Conservation (phyloP, 2,329 filamentous ascomycete species). For the Beauveria brongniartii region DNA sequence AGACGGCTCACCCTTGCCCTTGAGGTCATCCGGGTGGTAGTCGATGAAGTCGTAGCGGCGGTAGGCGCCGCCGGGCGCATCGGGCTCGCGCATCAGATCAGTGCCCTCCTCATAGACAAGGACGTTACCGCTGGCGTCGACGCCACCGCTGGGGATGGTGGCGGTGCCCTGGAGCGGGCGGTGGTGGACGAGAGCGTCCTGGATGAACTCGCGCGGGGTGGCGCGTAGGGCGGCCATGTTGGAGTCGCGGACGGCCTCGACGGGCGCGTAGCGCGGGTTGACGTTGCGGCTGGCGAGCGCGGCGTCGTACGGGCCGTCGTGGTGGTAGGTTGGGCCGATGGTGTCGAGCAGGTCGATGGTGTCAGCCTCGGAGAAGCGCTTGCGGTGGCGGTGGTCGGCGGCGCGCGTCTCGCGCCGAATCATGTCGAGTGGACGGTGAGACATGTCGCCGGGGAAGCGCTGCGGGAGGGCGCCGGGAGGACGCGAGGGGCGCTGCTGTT, state of each 20-base stretch:
- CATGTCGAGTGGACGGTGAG: conserved; percentile 58
- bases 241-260: conserved; percentile 65
- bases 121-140: conserved; percentile 58
- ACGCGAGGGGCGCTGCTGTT: background rate
- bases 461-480: background rate
- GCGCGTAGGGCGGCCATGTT: conserved; percentile 73
- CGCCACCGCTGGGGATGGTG: conserved; percentile 62
- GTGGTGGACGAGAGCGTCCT: conserved; percentile 64
- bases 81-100: conserved; percentile 70
- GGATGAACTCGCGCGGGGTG: conserved; percentile 69
- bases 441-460: conserved; percentile 54
- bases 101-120: conserved; percentile 81
- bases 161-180: conserved; percentile 77
- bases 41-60: conserved; percentile 62
- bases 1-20: conserved; percentile 73
- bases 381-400: conserved; percentile 60
- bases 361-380: conserved; percentile 62
- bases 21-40: conserved; percentile 69
- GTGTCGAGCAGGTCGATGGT: conserved; percentile 73
- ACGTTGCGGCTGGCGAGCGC: conserved; percentile 67
- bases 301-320: conserved; percentile 85
- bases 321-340: conserved; percentile 65
- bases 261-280: conserved; percentile 53
- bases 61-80: conserved; percentile 64
- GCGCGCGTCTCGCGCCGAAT: conserved; percentile 54